phyloP scores from a whole-genome alignment of 164 flowering plant species.

The Magnolia sinica region DNA sequence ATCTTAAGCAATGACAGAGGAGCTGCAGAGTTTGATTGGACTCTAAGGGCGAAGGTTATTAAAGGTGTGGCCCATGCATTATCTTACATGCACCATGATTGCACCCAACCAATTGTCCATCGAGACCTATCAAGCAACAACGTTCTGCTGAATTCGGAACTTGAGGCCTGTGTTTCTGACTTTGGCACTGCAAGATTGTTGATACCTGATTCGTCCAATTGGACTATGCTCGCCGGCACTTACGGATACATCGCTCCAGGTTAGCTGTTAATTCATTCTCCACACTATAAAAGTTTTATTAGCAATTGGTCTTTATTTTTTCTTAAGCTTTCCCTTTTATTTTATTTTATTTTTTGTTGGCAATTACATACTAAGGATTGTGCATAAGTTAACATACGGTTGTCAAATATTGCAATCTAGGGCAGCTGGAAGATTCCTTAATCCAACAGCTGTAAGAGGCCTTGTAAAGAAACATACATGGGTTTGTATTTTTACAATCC shows the following conservation, averaged over 20 bases:
- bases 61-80: conserved; percentile 17
- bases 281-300: too few species aligned
- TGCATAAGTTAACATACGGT: too few species aligned
- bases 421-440: too few species aligned
- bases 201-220: conserved; percentile 10
- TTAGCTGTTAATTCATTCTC: conserved; percentile 1
- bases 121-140: conserved; percentile 19
- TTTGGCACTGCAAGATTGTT: conserved; percentile 17
- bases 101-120: conserved; percentile 14
- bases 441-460: too few species aligned
- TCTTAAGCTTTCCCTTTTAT: too few species aligned
- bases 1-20: neutral
- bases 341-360: too few species aligned
- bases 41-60: conserved; percentile 7
- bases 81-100: conserved; percentile 22
- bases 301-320: too few species aligned
- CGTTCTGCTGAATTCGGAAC: conserved; percentile 5
- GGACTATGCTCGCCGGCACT: conserved; percentile 14
- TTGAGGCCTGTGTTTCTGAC: conserved; percentile 18
- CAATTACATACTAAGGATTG: too few species aligned
- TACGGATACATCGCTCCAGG: conserved; percentile 23
- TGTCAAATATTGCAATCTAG: too few species aligned
- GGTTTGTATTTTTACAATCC: too few species aligned
- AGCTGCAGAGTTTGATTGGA: conserved; percentile 16
- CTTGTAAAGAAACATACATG: too few species aligned